Percentiles rank a stretch among this genome's conserved stretches.
Conservation (phyloP, 2,329 filamentous ascomycete genomes). For the Fusarium clavum region DNA sequence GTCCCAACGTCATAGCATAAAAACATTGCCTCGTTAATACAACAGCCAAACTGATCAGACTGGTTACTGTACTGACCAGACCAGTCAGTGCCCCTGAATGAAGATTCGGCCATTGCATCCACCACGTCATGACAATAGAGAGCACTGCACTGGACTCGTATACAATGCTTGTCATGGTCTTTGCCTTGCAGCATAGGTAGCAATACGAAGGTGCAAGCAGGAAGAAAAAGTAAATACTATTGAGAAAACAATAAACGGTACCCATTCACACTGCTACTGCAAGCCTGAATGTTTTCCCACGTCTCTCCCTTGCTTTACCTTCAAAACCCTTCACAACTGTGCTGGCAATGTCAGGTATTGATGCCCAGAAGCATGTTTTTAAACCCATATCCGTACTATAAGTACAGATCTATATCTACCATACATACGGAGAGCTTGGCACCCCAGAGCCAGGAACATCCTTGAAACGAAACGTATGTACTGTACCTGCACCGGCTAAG, state of each 20-base stretch:
- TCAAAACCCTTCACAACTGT: slow-evolving; percentile 14
- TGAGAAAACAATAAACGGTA: background rate
- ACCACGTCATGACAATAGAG: slow-evolving; percentile 10
- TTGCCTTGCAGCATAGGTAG: background rate
- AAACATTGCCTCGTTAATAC: background rate
- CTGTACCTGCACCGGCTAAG: slow-evolving; percentile 37
- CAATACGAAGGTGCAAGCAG: background rate
- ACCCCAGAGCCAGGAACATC: slow-evolving; percentile 25
- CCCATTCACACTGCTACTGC: background rate
- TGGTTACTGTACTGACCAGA: background rate
- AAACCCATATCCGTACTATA: slow-evolving; percentile 10
- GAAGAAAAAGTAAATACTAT: slow-evolving; percentile 8
- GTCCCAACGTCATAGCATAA: slow-evolving; percentile 10
- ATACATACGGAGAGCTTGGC: slow-evolving; percentile 9
- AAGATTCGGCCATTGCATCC: background rate
- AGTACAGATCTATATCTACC: background rate
- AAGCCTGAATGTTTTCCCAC: background rate
- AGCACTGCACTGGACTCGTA: background rate
- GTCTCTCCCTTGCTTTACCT: slow-evolving; percentile 17
- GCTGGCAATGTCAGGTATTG: background rate
- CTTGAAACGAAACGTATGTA: slow-evolving; percentile 25
- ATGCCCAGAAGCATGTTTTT: background rate
- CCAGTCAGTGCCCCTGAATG: background rate
- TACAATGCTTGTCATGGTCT: slow-evolving; percentile 6
- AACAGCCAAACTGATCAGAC: background rate